Base-by-base conservation (phyloP, 371 early-diverging fungal species). In the Mortierella sp. region DNA sequence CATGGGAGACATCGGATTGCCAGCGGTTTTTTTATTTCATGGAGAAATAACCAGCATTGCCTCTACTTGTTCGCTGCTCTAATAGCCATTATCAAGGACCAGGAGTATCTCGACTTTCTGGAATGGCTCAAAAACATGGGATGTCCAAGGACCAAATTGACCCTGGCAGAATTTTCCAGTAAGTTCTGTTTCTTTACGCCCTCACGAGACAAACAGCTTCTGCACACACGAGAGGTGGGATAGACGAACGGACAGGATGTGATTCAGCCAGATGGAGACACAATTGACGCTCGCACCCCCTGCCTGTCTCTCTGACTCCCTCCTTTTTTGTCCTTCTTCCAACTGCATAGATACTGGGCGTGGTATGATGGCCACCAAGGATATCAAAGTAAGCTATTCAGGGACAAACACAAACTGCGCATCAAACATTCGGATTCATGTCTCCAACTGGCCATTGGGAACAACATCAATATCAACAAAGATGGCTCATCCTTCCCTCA, bases 311-410 rank as follows among this genome's bases (percentile, higher is more conserved):
- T 55, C 48, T 55, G 31, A 39, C 39, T 66, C 63, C 10, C 64
- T 63, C 44, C 64, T 40, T 63, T 41, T 77, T 26, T n/a, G 22
- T 50, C 43, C 19, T 55, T 52, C 9, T 53, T n/a, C n/a, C 29
- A 44, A 9, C 44, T 73, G 61, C 1, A 34, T 37, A 91, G 91
- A 90, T 68, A 91, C 91, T 68, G 91, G 91, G 67, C 88, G 91
- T 87, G 91, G 88, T 85, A 91, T 91, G 91, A 91, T 91, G 91
- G 91, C 91, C 0, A 90, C 89, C 6, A 85, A 87, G 45, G 87
- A 88, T 73, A 90, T 91, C 39, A 88, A 87, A 76, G 87, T 86
- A 83, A 68, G 39, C 26, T 31, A 14, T 22, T 11, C 16, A 10
- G 8, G 39, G 24, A 31, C 24, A 53, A 50, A 52, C 53, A 37